Percentiles rank a stretch among this genome's conserved stretches.
These are phyloP conservation scores for Mycena haematopus DNA, from an alignment of 768 basidiomycete species.

Conservation along the genomic window DNA sequence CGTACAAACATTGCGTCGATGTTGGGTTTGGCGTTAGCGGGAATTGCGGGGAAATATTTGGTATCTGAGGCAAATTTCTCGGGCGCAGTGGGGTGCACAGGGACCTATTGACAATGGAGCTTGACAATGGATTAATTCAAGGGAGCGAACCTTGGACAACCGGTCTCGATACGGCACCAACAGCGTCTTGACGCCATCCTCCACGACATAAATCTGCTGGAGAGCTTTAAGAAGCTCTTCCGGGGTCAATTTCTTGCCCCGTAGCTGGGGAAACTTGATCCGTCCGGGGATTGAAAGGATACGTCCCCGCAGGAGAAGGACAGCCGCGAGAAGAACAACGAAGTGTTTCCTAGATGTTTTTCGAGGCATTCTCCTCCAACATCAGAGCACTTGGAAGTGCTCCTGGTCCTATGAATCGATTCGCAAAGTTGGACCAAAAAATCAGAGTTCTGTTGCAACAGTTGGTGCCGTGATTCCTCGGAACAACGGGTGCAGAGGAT, in stretches of 20 bases:
- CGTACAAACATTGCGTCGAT: conserved; percentile 72
- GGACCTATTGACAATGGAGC: conserved; percentile 39
- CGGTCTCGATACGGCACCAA: conserved; percentile 70
- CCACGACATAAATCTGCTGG: conserved; percentile 68
- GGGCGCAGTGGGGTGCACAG: conserved; percentile 54
- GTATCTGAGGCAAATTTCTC: conserved; percentile 59
- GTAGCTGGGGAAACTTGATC: conserved; percentile 36
- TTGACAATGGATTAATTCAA: no score
- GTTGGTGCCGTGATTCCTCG: background rate
- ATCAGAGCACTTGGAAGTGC: background rate
- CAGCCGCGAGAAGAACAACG: conserved; percentile 48
- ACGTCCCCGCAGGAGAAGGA: conserved; percentile 60
- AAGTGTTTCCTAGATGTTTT: conserved; percentile 28
- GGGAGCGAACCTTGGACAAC: conserved; percentile 61
- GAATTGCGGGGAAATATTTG: conserved; percentile 65
- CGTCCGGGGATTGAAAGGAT: conserved; percentile 44
- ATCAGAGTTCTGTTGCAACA: background rate
- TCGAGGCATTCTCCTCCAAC: conserved; percentile 14
- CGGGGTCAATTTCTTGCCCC: conserved; percentile 38
- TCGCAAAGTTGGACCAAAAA: background rate
- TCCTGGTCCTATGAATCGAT: background rate
- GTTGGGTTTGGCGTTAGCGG: conserved; percentile 59
- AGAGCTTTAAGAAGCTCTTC: conserved; percentile 55
- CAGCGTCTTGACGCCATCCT: conserved; percentile 67
- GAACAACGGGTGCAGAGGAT: no score